A percentile compares a stretch with the other conserved stretches of the same genome.
Conservation (phyloP, 441 rosid genomes). For the Capsella rubella region DNA sequence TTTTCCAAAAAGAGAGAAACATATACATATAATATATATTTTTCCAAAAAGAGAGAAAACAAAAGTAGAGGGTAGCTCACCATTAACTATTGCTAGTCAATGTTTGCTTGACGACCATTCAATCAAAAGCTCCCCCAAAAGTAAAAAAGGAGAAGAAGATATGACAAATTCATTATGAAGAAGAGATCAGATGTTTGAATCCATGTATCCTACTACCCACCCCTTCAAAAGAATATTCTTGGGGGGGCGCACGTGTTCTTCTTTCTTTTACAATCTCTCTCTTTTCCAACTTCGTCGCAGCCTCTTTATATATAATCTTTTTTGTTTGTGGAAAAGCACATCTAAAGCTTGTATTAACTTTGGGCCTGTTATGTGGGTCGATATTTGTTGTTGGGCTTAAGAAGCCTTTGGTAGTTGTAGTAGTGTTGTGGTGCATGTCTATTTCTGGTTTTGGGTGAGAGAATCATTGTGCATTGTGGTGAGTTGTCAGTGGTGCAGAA, state of each 20-base stretch:
- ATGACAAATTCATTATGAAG: not conserved
- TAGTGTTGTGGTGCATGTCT: no score
- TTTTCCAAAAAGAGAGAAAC: not conserved
- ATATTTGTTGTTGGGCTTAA: constrained; percentile 12
- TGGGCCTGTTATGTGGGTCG: constrained; percentile 8
- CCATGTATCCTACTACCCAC: no score
- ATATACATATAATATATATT: no score
- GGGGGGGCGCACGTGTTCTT: constrained; percentile 31
- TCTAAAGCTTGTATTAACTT: not conserved
- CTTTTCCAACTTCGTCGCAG: not conserved
- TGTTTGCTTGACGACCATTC: constrained; percentile 45
- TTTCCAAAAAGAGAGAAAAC: not conserved
- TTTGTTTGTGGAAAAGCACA: not conserved
- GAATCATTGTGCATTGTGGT: not conserved
- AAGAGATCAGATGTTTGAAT: constrained; percentile 16
- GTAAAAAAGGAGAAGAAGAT: not conserved
- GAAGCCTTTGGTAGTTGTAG: not conserved
- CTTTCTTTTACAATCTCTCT: not conserved
- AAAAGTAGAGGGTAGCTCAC: constrained; percentile 30
- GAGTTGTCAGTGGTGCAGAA: not conserved
- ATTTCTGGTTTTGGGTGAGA: not conserved
- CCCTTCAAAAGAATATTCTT: not conserved
- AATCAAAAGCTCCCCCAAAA: constrained; percentile 6
- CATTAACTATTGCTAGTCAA: constrained; percentile 42
- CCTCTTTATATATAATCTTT: not conserved